A percentile compares a stretch with the other conserved stretches of the same genome.
These are phyloP conservation scores for Chlorella vulgaris DNA, from an alignment of 139 green algal species.

Conservation along the genomic window DNA sequence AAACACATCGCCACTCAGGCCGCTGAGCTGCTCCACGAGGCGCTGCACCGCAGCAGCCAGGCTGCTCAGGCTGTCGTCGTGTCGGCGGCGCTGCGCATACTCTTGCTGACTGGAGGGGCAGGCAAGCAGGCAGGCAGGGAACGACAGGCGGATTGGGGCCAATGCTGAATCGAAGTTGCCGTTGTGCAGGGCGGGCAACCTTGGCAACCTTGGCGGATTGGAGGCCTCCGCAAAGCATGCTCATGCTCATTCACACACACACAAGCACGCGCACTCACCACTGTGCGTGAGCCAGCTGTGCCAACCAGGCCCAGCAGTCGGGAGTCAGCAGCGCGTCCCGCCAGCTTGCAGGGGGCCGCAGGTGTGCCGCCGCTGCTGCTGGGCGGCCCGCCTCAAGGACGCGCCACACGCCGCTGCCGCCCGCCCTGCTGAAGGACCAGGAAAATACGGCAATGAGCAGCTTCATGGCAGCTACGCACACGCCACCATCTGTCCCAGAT, in stretches of 20 bases:
- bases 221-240: no score
- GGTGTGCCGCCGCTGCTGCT: constrained; percentile 10
- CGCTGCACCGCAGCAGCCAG: constrained; percentile 56
- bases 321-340: constrained; percentile 56
- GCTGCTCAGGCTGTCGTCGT: not conserved
- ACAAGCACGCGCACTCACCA: no score
- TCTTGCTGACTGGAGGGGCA: constrained; percentile 2
- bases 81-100: not conserved
- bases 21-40: constrained; percentile 77
- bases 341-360: constrained; percentile 60
- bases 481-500: constrained; percentile 53
- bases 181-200: no score
- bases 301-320: constrained; percentile 64
- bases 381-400: constrained; percentile 11
- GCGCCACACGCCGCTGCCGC: constrained; percentile 24
- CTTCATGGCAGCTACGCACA: constrained; percentile 61
- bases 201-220: no score
- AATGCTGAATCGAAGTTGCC: not conserved
- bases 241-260: no score
- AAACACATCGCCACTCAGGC: constrained; percentile 73
- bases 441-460: constrained; percentile 71
- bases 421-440: constrained; percentile 76
- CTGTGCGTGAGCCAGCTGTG: constrained; percentile 53
- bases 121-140: not conserved
- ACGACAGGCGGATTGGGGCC: not conserved